Percentiles rank a stretch among this genome's conserved stretches.
phyloP scores from a whole-genome alignment of 2,329 filamentous ascomycete species.

The Sclerotinia borealis region DNA sequence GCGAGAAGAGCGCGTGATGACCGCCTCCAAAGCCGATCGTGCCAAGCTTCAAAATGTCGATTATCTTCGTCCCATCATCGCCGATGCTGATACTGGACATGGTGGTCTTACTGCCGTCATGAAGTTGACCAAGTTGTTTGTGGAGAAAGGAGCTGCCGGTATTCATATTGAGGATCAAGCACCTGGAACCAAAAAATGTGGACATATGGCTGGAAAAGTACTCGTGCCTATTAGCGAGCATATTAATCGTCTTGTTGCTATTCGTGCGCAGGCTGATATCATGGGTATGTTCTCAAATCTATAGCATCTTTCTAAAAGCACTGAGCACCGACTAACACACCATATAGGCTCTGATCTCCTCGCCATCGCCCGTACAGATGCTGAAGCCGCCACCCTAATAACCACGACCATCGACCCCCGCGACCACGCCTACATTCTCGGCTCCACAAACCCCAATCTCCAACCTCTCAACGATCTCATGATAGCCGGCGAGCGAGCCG shows the following conservation, averaged over 20 bases:
- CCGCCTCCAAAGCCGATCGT: constrained; percentile 62
- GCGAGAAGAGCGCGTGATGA: constrained; percentile 83
- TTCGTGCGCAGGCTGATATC: constrained; percentile 95
- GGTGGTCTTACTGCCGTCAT: constrained; percentile 97
- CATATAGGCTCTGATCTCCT: constrained; percentile 69
- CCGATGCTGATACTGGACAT: constrained; percentile 95
- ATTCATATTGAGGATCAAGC: constrained; percentile 99
- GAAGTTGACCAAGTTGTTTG: constrained; percentile 97
- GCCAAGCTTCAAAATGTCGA: constrained; percentile 73
- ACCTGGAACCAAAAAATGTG: constrained; percentile 98
- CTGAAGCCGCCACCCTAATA: constrained; percentile 95
- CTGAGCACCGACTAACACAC: neutral
- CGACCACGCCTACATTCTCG: constrained; percentile 90
- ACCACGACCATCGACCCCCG: constrained; percentile 93
- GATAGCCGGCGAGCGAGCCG: constrained; percentile 73
- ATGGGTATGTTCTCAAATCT: constrained; percentile 58
- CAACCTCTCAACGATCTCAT: constrained; percentile 87
- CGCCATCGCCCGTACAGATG: constrained; percentile 89
- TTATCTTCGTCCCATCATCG: constrained; percentile 92
- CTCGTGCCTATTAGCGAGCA: constrained; percentile 95
- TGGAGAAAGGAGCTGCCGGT: constrained; percentile 93
- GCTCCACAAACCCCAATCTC: constrained; percentile 77
- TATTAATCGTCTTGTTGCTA: constrained; percentile 94
- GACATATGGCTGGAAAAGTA: constrained; percentile 98
- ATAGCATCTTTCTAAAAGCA: neutral